Evolutionary conservation across 176 grass and related monocot genomes (phyloP).

Genomic region (Oryza nivara): DNA sequence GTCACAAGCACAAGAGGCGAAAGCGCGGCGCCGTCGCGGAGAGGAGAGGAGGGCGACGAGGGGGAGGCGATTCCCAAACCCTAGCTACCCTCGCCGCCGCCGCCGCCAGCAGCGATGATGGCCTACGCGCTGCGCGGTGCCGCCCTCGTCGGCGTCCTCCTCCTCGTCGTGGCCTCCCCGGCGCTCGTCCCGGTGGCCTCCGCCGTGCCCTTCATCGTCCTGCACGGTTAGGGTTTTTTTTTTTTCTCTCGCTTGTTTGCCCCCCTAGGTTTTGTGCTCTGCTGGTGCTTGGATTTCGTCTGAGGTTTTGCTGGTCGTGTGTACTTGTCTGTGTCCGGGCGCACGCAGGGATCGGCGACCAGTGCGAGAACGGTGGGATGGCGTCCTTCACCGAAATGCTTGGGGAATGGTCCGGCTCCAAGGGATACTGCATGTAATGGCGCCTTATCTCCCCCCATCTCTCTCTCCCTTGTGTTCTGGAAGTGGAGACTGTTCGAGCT

Average conservation of each 20-base stretch:
- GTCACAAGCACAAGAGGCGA: neutral
- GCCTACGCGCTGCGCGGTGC: neutral
- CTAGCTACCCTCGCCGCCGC: neutral
- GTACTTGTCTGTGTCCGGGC: neutral
- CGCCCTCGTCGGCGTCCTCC: neutral
- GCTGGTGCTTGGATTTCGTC: neutral
- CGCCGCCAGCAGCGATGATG: neutral
- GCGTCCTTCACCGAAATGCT: conserved; percentile 77
- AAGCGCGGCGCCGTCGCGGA: conserved; percentile 8
- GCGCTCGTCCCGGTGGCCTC: conserved; percentile 37
- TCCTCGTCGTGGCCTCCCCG: neutral
- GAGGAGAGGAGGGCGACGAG: neutral
- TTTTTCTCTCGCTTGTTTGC: too few species aligned
- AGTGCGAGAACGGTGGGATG: conserved; percentile 77
- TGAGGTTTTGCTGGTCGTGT: neutral
- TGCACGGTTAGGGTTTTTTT: conserved; percentile 62
- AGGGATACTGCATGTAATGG: conserved; percentile 84
- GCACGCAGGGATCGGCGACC: conserved; percentile 74
- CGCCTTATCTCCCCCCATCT: neutral
- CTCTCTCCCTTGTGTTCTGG: neutral
- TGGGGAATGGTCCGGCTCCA: conserved; percentile 75
- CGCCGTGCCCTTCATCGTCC: conserved; percentile 66
- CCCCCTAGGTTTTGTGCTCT: neutral
- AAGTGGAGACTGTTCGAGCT: neutral
- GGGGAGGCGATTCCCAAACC: neutral